phyloP scores from a whole-genome alignment of 129 eudicot genomes.

The Arctium minus region DNA sequence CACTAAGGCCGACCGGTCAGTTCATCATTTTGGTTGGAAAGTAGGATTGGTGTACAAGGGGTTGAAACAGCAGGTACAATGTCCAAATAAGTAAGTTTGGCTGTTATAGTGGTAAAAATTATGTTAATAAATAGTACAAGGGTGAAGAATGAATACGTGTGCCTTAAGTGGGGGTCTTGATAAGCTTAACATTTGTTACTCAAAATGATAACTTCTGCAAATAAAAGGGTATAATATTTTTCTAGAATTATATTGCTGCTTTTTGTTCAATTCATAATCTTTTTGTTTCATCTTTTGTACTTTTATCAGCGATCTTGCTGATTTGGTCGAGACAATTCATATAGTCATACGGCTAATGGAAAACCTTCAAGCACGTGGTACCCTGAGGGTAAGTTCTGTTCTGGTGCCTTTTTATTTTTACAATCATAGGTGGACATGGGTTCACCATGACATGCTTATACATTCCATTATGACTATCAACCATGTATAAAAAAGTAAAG shows the following conservation, averaged over 20 bases:
- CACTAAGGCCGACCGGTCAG: not conserved
- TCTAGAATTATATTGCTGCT: constrained; percentile 3
- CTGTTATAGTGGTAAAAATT: not conserved
- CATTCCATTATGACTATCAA: not conserved
- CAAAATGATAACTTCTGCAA: constrained; percentile 3
- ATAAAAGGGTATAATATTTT: not conserved
- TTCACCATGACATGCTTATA: constrained; percentile 7
- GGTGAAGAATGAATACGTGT: not conserved
- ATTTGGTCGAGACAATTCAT: constrained; percentile 79
- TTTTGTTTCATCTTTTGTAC: constrained; percentile 23
- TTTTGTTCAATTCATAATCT: not conserved
- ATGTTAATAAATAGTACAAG: not conserved
- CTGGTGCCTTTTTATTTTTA: constrained; percentile 1
- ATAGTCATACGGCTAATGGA: constrained; percentile 80
- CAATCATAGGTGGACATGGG: not conserved
- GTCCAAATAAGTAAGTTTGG: not conserved
- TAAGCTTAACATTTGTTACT: constrained; percentile 1
- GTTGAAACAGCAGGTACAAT: not conserved
- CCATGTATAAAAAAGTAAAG: not conserved
- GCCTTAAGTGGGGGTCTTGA: not conserved
- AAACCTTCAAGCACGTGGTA: constrained; percentile 85
- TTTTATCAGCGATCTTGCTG: constrained; percentile 76
- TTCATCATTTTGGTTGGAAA: not conserved
- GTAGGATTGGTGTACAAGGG: not conserved
- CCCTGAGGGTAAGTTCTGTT: constrained; percentile 69